phyloP scores from a whole-genome alignment of 2,329 filamentous ascomycete species.

The Pestalotiopsis sp. region DNA sequence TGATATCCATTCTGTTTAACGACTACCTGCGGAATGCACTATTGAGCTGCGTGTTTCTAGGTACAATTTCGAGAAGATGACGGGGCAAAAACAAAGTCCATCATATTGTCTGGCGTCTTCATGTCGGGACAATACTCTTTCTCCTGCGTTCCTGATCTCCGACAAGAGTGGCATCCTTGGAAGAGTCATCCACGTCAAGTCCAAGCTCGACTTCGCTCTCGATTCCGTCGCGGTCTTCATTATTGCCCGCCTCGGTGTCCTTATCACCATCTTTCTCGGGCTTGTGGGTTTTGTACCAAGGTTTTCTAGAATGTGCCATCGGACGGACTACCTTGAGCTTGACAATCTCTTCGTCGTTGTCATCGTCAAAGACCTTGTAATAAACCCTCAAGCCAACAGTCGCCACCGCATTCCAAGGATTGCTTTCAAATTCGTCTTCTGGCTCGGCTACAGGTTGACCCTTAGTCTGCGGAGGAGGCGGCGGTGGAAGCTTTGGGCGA shows the following conservation, averaged over 20 bases:
- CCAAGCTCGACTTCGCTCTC: conserved; percentile 29
- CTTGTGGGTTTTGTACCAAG: conserved; percentile 23
- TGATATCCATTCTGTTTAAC: not conserved
- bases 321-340: conserved; percentile 43
- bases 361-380: conserved; percentile 45
- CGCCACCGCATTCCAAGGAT: conserved; percentile 66
- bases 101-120: not conserved
- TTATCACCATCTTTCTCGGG: conserved; percentile 21
- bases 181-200: conserved; percentile 39
- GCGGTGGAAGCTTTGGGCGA: conserved; percentile 21
- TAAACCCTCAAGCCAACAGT: conserved; percentile 65
- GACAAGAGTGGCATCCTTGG: conserved; percentile 34
- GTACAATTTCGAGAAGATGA: not conserved
- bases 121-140: conserved; percentile 31
- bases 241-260: conserved; percentile 26
- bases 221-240: conserved; percentile 24
- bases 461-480: conserved; percentile 28
- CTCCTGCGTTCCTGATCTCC: conserved; percentile 29
- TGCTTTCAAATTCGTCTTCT: conserved; percentile 55
- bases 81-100: not conserved
- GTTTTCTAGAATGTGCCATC: conserved; percentile 33
- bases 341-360: conserved; percentile 35
- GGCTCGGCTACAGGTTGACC: conserved; percentile 43
- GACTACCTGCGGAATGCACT: not conserved
- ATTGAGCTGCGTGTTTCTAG: not conserved